Base-by-base conservation (phyloP, 768 basidiomycete species). In the Pisolithus tinctorius region DNA sequence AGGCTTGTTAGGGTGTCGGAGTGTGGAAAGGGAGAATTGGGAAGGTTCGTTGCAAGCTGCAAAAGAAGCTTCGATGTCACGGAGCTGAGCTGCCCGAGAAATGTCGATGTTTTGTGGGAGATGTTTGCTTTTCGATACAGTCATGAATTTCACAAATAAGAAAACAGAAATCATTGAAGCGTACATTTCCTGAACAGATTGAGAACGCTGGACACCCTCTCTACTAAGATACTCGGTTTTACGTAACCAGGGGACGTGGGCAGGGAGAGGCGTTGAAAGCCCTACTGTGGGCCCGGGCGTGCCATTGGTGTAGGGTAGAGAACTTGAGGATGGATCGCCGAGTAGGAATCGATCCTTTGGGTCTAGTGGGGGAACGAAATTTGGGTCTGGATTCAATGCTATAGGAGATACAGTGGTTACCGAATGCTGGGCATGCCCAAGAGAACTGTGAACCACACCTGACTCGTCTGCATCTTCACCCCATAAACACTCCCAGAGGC, bases 211-310 rank as follows among this genome's bases (percentile, higher is more conserved):
- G 59, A 49, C 76, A 66, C 70, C 81, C 71, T 78, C 76, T 58
- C 86, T 70, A 52, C 81, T 85, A 49, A 94, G 78, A 60, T 96
- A 94, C 60, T 93, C 93, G 0, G 93, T 95, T 65, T 88, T 92
- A 48, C 94, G 78, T 48, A 97, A 74, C 94, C 94, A 97, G 1
- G 90, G 77, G 10, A 96, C 93, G 51, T 91, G 77, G 6, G 71
- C 76, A 8, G 78, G 71, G 20, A 66, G 59, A 44, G 81, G 76
- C 45, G 77, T 71, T 16, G 77, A 69, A 13, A 72, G 58, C 23
- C 72, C 71, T 17, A 74, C 70, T 29, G 61, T 63, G 5, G 69
- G 61, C 11, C 64, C 61, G 26, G 68, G 66, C 40, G 56, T 42
- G 29, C 74, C 72, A 45, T 73, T 71, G 20, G 73, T 52, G 59